A percentile compares a stretch with the other conserved stretches of the same genome.
These are phyloP conservation scores for Penicillium manginii DNA, from an alignment of 495 filamentous ascomycete species.

Conservation along the genomic window DNA sequence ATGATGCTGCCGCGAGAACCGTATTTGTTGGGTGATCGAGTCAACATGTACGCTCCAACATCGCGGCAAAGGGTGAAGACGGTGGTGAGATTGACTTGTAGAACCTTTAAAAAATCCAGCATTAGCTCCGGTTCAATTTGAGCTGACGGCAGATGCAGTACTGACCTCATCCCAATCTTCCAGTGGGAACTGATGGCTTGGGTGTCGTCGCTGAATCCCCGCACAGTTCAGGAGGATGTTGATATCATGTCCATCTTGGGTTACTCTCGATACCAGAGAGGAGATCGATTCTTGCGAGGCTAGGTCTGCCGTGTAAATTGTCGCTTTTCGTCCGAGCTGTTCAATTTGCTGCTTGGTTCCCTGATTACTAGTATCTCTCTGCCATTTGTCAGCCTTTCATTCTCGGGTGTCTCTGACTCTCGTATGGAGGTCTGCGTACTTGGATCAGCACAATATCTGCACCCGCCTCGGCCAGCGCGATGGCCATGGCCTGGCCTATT, in stretches of 20 bases:
- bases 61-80: constrained; percentile 81
- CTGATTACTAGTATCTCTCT: constrained; percentile 58
- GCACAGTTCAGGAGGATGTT: constrained; percentile 82
- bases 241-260: constrained; percentile 63
- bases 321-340: constrained; percentile 66
- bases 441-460: constrained; percentile 77
- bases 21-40: constrained; percentile 43
- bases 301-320: constrained; percentile 75
- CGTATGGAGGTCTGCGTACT: constrained; percentile 19
- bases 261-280: constrained; percentile 59
- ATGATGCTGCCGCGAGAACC: constrained; percentile 70
- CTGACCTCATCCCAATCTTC: constrained; percentile 69
- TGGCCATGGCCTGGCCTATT: constrained; percentile 75
- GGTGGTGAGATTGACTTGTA: constrained; percentile 79
- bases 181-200: constrained; percentile 70
- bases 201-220: constrained; percentile 79
- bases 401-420: neutral
- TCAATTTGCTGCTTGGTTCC: constrained; percentile 63
- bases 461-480: constrained; percentile 82
- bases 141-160: neutral
- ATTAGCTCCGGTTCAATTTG: neutral
- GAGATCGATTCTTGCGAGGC: constrained; percentile 59
- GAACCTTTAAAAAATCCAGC: constrained; percentile 48
- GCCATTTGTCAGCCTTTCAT: constrained; percentile 17
- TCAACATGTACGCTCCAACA: constrained; percentile 78